Evolutionary conservation across 768 basidiomycete genomes (phyloP).

Genomic region (Suillus subaureus): DNA sequence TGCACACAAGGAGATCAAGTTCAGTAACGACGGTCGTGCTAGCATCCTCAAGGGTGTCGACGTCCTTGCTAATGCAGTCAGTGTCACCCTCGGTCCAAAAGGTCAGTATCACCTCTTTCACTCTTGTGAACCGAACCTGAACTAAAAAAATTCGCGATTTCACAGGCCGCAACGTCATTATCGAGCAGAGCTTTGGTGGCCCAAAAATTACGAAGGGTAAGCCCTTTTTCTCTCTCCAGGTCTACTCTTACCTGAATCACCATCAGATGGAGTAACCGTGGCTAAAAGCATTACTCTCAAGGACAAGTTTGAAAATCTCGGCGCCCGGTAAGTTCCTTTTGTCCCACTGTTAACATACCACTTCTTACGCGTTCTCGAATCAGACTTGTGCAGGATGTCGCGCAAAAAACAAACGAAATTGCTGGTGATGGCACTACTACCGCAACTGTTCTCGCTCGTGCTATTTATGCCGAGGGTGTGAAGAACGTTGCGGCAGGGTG

Average conservation of each 20-base stretch:
- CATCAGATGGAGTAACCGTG: constrained; percentile 91
- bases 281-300: constrained; percentile 93
- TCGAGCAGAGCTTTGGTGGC: constrained; percentile 88
- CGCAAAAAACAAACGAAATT: constrained; percentile 94
- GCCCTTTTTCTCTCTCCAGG: constrained; percentile 22
- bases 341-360: not conserved
- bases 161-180: constrained; percentile 94
- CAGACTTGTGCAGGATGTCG: constrained; percentile 94
- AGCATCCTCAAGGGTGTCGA: constrained; percentile 96
- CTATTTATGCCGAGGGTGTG: constrained; percentile 98
- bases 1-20: constrained; percentile 95
- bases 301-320: constrained; percentile 99
- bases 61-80: constrained; percentile 94
- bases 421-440: constrained; percentile 99
- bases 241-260: not conserved
- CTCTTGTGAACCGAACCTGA: constrained; percentile 13
- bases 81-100: constrained; percentile 96
- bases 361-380: constrained; percentile 9
- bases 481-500: constrained; percentile 99
- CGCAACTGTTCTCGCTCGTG: constrained; percentile 93
- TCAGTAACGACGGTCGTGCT: constrained; percentile 93
- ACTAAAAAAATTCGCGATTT: not conserved
- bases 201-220: constrained; percentile 96
- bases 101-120: constrained; percentile 45
- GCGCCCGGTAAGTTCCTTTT: constrained; percentile 75